Evolutionary conservation across 495 filamentous ascomycete genomes (phyloP), one percentile per base, ranked within the genome.

Genomic region (Xylaria bambusicola): DNA sequence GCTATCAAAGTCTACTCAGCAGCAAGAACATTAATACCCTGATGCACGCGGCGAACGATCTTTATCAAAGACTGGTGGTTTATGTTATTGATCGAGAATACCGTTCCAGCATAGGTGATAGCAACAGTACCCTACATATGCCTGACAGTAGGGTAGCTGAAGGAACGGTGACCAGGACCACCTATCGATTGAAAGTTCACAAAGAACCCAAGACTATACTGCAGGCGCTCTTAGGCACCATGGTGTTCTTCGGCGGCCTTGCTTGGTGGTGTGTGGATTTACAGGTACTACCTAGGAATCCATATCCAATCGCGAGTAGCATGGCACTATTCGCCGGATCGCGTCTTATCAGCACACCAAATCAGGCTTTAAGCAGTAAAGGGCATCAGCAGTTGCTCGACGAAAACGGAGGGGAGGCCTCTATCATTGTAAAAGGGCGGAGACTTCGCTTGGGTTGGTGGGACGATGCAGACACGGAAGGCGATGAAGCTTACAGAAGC

Each of bases 181-280:
- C 8, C 48, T 21, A n/a, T 1, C 27, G 48, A n/a, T n/a, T 52
- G 0, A 52, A 52, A 52, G 2, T 52, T 21, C 26, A 27, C 35
- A 41, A 41, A 8, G 27, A 33, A 23, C 41, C 50, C 3, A 52
- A 52, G 27, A 52, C 41, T 1, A 13, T 52, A 10, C 33, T 52
- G 0, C 50, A 52, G 35, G 15, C 35, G 12, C 26, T 41, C 21
- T 27, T 52, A 29, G 9, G 50, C 23, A 52, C 50, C 1, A 41
- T 52, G 33, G 23, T 52, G 13, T 18, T 52, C 24, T 20, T 52
- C 15, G 50, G 50, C 13, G 50, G 50, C 17, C 3, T 41, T 8
- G 50, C 50, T 26, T 41, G 35, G 35, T 24, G 50, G 33, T 52
- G 50, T 29, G 50, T 52, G 27, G 50, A 52, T 27, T 17, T 52